Evolutionary conservation across 2,329 filamentous ascomycete genomes (phyloP), one percentile per base, ranked within the genome.

Genomic region (Stagonosporopsis chrysanthemi): DNA sequence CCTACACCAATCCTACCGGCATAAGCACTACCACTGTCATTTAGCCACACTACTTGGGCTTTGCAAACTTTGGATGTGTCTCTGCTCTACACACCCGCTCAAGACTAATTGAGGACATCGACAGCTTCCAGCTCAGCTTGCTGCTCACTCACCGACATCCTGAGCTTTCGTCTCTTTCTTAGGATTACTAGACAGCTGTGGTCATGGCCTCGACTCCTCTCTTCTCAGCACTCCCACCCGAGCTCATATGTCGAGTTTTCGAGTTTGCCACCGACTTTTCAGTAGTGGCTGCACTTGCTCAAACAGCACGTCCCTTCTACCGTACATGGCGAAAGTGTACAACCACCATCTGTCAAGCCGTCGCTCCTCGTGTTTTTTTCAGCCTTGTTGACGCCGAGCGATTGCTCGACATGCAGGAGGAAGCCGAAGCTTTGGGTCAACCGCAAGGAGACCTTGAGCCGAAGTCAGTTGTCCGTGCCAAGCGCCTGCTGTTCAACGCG

Each of bases 221-320:
- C 40, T 56, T 62, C 47, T 48, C 47, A 28, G 50, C 35, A 26
- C 58, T 65, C 15, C 61, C 61, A 46, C 55, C 63, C 19, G 63
- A 66, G 46, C 58, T 66, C 17, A 53, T 66, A 36, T 60, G 55
- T 53, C 59, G 46, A 52, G 46, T 66, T 22, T 62, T 66, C 43
- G 35, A 64, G 46, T 60, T 31, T 49, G 43, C 59, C n/a, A 40
- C 44, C 46, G 51, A 62, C 51, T 62, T 64, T 31, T 64, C 56
- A 17, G 42, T 53, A 38, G 56, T 64, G 43, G 46, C 54, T 53
- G 59, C 61, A 36, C 63, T 66, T 45, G 56, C 63, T 54, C 56
- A 42, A 47, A 64, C 63, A 41, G 45, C 58, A 56, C 56, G 61
- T 47, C 36, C 56, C 42, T 58, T 64, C 53, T 54, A 64, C 49